Evolutionary conservation across 345 rosid genomes (phyloP).

Genomic region (Ceriops zippeliana): DNA sequence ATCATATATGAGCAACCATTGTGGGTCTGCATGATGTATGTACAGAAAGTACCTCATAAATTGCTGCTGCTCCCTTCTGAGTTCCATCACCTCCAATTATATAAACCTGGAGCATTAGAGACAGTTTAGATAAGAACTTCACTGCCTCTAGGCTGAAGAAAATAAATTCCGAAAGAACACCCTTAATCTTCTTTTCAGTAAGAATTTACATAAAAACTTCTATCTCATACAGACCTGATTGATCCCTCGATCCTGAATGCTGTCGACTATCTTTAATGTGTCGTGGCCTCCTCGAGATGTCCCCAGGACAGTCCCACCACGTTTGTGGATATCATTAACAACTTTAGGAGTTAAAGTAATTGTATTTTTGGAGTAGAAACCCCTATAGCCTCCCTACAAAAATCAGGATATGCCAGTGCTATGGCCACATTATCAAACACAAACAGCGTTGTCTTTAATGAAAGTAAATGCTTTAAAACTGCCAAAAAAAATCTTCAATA

Average conservation of each 20-base stretch:
- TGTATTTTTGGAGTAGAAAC: conserved; percentile 70
- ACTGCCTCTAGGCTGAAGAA: neutral
- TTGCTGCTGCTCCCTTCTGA: conserved; percentile 63
- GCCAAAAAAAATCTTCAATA: neutral
- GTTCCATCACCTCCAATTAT: conserved; percentile 89
- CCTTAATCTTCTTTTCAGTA: neutral
- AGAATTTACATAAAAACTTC: conserved; percentile 3
- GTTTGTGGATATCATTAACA: conserved; percentile 71
- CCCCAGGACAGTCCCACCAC: conserved; percentile 81
- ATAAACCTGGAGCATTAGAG: conserved; percentile 49
- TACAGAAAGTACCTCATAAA: conserved; percentile 49
- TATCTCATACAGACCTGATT: conserved; percentile 45
- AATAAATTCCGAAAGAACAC: neutral
- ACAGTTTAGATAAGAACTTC: conserved; percentile 3
- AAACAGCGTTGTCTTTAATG: neutral
- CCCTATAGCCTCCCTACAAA: conserved; percentile 75
- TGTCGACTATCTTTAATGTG: conserved; percentile 70
- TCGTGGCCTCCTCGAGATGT: conserved; percentile 81
- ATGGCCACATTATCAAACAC: neutral
- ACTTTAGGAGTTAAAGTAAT: conserved; percentile 48
- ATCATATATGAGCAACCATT: neutral
- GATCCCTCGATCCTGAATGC: conserved; percentile 81
- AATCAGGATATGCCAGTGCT: neutral
- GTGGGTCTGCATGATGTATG: neutral
- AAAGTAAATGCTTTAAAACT: neutral